Percentiles rank a stretch among this genome's conserved stretches.
phyloP scores from a whole-genome alignment of 2,329 filamentous ascomycete species.

The Ceratocystis cubensis region DNA sequence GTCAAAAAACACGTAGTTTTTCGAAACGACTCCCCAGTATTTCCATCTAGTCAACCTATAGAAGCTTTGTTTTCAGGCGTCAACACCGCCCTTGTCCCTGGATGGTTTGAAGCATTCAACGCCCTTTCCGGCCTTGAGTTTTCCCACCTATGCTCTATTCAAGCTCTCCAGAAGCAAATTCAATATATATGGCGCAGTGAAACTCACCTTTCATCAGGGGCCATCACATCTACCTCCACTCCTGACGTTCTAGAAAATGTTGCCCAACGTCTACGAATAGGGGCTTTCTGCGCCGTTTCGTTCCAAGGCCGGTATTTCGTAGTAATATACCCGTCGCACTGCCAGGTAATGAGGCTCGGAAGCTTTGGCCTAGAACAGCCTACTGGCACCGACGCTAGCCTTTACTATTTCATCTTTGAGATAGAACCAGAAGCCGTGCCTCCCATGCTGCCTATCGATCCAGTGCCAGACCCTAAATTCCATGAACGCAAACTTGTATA shows the following conservation, averaged over 20 bases:
- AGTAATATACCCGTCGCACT: constrained; percentile 31
- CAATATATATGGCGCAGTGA: not conserved
- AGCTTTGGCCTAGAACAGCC: constrained; percentile 21
- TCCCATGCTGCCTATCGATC: not conserved
- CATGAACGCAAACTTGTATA: constrained; percentile 25
- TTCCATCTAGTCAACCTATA: not conserved
- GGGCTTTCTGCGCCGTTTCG: constrained; percentile 30
- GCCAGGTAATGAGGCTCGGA: constrained; percentile 28
- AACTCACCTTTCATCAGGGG: constrained; percentile 20
- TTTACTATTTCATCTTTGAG: constrained; percentile 32
- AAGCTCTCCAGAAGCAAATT: constrained; percentile 25
- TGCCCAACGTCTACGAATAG: constrained; percentile 29
- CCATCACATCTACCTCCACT: constrained; percentile 16
- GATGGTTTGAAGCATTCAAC: constrained; percentile 27
- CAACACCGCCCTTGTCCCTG: not conserved
- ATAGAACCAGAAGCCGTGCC: constrained; percentile 22
- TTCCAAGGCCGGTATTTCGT: constrained; percentile 27
- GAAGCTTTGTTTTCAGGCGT: constrained; percentile 11
- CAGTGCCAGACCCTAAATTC: not conserved
- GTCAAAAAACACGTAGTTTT: not conserved
- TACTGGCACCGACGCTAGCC: constrained; percentile 17
- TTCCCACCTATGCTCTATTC: constrained; percentile 28
- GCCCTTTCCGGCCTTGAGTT: constrained; percentile 26
- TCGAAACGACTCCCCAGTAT: not conserved
- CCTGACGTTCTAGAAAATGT: constrained; percentile 25